These are phyloP conservation scores for Ehretia macrophylla DNA, from an alignment of 257 asterid species.

Conservation along the genomic window DNA sequence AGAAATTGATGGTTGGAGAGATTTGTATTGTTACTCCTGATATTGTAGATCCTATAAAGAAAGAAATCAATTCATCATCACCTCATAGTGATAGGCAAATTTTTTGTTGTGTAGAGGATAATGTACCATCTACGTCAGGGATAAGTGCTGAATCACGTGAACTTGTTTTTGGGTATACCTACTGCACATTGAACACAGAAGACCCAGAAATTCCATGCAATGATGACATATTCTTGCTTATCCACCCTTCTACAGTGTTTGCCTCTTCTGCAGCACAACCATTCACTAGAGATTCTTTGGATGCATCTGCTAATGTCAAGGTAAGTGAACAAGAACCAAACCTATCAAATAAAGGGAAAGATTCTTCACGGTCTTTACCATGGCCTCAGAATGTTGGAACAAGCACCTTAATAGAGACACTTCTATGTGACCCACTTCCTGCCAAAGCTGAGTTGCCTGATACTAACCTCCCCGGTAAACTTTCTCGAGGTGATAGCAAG, in stretches of 20 bases:
- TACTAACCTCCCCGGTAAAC: conserved; percentile 4
- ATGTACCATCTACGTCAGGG: conserved; percentile 36
- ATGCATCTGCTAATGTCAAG: conserved; percentile 42
- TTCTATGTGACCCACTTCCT: conserved; percentile 21
- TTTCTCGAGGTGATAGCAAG: conserved; percentile 23
- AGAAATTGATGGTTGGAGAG: conserved; percentile 46
- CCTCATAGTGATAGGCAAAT: conserved; percentile 23
- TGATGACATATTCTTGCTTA: conserved; percentile 97
- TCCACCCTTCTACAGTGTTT: conserved; percentile 71
- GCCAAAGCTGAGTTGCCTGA: conserved; percentile 44
- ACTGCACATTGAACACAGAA: conserved; percentile 74
- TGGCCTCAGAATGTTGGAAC: conserved; percentile 52
- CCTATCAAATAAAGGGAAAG: conserved; percentile 39
- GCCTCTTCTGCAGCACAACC: conserved; percentile 45
- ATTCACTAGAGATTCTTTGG: conserved; percentile 12
- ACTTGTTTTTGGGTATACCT: conserved; percentile 39
- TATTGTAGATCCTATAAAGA: conserved; percentile 28
- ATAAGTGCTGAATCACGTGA: conserved; percentile 35
- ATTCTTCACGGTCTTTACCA: conserved; percentile 29
- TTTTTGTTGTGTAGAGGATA: conserved; percentile 35
- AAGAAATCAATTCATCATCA: conserved; percentile 30
- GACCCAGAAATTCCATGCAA: conserved; percentile 97
- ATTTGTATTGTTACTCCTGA: conserved; percentile 25
- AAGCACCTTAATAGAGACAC: conserved; percentile 22
- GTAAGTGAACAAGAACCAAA: conserved; percentile 39